These are phyloP conservation scores for Opeltia flavorubescens DNA, from an alignment of 495 filamentous ascomycete species.

Conservation along the genomic window DNA sequence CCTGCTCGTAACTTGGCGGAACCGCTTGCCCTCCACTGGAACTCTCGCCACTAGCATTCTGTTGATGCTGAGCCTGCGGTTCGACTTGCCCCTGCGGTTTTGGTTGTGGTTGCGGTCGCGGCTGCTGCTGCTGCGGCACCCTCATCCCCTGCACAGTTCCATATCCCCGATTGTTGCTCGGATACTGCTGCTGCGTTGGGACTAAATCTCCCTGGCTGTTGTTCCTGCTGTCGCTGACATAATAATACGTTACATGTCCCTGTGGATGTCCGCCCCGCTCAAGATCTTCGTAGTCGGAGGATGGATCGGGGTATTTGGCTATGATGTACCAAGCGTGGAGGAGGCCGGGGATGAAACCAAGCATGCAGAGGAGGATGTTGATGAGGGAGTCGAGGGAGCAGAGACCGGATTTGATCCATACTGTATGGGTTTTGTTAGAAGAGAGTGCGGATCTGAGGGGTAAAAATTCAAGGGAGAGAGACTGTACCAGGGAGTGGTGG, in stretches of 20 bases:
- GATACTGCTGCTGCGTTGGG: not conserved
- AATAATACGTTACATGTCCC: conserved; percentile 52
- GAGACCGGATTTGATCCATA: conserved; percentile 91
- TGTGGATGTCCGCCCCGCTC: conserved; percentile 30
- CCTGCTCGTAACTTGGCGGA: conserved; percentile 18
- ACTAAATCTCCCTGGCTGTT: conserved; percentile 1
- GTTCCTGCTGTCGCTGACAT: conserved; percentile 30
- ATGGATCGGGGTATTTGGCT: conserved; percentile 64
- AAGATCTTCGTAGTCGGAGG: conserved; percentile 44
- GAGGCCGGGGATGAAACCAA: conserved; percentile 84
- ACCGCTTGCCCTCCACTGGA: conserved; percentile 8
- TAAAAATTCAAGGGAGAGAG: conserved; percentile 10
- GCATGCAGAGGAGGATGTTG: conserved; percentile 80
- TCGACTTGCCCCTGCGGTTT: not conserved
- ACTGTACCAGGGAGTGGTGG: conserved; percentile 77
- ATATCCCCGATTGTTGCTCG: conserved; percentile 11
- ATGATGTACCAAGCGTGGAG: conserved; percentile 99
- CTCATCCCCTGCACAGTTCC: conserved; percentile 11
- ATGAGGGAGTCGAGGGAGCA: conserved; percentile 89
- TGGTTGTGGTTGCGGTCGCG: conserved; percentile 3
- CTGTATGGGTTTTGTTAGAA: conserved; percentile 28
- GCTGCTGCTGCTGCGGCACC: not conserved
- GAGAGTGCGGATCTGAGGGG: conserved; percentile 7
- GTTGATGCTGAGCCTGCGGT: not conserved
- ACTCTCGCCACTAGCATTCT: not conserved